A percentile compares a stretch with the other conserved stretches of the same genome.
Conservation (phyloP, 2,329 filamentous ascomycete species). For the Neopestalotiopsis sp. region DNA sequence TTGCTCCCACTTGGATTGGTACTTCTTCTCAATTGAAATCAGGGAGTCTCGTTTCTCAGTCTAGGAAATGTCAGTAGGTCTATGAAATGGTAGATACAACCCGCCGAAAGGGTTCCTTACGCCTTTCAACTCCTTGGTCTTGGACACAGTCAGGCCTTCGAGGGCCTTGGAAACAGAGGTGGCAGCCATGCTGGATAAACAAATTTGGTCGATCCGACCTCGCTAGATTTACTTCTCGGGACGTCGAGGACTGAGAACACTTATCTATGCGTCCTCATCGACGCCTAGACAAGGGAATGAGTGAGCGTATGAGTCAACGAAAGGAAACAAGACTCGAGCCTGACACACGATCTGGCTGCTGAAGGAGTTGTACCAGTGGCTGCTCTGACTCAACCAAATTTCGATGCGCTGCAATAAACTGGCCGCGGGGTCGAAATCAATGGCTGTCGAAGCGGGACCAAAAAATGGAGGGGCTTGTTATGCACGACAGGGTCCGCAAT, state of each 20-base stretch:
- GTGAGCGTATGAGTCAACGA: slow-evolving; percentile 6
- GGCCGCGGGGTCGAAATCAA: slow-evolving; percentile 15
- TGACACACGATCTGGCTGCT: not conserved
- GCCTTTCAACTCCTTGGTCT: slow-evolving; percentile 18
- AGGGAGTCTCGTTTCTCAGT: slow-evolving; percentile 88
- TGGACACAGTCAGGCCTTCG: slow-evolving; percentile 17
- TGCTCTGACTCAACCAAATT: slow-evolving; percentile 15
- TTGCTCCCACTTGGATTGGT: slow-evolving; percentile 84
- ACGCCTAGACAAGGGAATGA: not conserved
- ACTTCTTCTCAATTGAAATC: slow-evolving; percentile 86
- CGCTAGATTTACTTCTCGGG: not conserved
- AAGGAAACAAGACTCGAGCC: slow-evolving; percentile 1
- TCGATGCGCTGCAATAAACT: slow-evolving; percentile 11
- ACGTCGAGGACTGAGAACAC: not conserved
- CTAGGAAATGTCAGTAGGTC: slow-evolving; percentile 42
- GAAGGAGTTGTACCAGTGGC: not conserved
- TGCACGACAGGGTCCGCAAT: not conserved
- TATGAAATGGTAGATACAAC: too few species aligned
- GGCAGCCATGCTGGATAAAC: slow-evolving; percentile 16
- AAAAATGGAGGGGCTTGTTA: slow-evolving; percentile 10
- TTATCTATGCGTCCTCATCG: slow-evolving; percentile 11
- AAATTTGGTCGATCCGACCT: not conserved
- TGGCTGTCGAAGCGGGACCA: not conserved
- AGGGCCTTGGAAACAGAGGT: slow-evolving; percentile 17
- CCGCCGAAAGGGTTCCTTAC: not conserved